Conservation (phyloP, 306 rosid species). For the Cicer yamashitae region DNA sequence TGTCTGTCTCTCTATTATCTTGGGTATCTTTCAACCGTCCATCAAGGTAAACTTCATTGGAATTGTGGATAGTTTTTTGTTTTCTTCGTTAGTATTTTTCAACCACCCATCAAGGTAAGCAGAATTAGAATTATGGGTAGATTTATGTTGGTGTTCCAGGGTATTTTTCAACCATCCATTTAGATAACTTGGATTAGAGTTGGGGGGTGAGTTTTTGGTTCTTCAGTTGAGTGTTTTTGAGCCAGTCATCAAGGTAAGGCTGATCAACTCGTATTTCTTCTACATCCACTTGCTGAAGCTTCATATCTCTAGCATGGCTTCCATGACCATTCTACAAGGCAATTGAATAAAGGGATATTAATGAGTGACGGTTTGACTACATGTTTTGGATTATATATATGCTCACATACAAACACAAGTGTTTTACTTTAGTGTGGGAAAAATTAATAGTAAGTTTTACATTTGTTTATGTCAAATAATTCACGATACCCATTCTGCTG, state of each 20-base stretch:
- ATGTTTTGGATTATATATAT: slow-evolving; percentile 3
- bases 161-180: slow-evolving; percentile 20
- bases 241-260: slow-evolving; percentile 11
- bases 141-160: neutral
- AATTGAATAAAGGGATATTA: neutral
- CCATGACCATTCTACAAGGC: neutral
- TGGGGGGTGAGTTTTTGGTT: neutral
- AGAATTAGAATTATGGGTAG: neutral
- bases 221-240: neutral
- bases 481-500: neutral
- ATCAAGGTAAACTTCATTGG: neutral
- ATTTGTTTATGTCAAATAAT: too few relatives aligned
- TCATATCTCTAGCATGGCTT: neutral
- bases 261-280: slow-evolving; percentile 8
- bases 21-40: slow-evolving; percentile 2
- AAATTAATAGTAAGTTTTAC: too few relatives aligned
- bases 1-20: neutral
- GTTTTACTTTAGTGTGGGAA: too few relatives aligned
- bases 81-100: neutral
- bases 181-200: neutral
- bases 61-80: neutral
- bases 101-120: slow-evolving; percentile 32
- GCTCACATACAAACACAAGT: neutral
- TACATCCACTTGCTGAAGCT: neutral
- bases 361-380: neutral